Base-by-base conservation (phyloP, 306 rosid species). In the Citrullus colocynthis region DNA sequence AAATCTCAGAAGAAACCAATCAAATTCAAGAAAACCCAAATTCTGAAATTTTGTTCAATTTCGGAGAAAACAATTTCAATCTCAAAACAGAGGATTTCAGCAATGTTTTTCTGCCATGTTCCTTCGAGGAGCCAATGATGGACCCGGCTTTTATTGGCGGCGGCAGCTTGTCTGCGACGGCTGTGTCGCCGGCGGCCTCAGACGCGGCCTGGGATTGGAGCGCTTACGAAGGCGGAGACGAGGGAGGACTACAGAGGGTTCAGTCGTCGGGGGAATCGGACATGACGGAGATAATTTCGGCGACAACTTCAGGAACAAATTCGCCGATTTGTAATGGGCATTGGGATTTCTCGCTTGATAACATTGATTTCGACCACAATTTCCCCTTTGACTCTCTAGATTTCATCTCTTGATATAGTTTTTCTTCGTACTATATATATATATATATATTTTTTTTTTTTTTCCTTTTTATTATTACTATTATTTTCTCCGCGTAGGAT, bases 271-370 rank as follows among this genome's bases (percentile, higher is more conserved):
- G 52, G 37, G 59, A 90, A 9, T 89, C 93, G 63, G 89, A 85
- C 69, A 78, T 80, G 77, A 84, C 80, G 18, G 97, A 90, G 74
- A 89, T 85, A 5, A 69, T 88, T 52, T 94, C 98, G 54, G 83
- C 85, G 16, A 84, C 91, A 56, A 88, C 85, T 81, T 91, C 97
- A 5, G 88, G 54, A 71, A 36, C 84, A 82, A 90, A 88, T 84
- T 94, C 96, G 0, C 89, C 91, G 12, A 86, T 88, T 16, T 21
- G 17, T 1, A 39, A n/a, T 39, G 76, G 74, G 60, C 87, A 84
- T 45, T 82, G 84, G 20, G 91, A 86, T 82, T 37, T 88, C 80
- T 39, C 82, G 10, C 77, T 87, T 15, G 86, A 83, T 0, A 74
- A 86, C 52, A 63, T 77, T n/a, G 88, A 89, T 82, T 81, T 89